A percentile compares a stretch with the other conserved stretches of the same genome.
Conservation (phyloP, 495 filamentous ascomycete species). For the Talaromyces proteolyticus region DNA sequence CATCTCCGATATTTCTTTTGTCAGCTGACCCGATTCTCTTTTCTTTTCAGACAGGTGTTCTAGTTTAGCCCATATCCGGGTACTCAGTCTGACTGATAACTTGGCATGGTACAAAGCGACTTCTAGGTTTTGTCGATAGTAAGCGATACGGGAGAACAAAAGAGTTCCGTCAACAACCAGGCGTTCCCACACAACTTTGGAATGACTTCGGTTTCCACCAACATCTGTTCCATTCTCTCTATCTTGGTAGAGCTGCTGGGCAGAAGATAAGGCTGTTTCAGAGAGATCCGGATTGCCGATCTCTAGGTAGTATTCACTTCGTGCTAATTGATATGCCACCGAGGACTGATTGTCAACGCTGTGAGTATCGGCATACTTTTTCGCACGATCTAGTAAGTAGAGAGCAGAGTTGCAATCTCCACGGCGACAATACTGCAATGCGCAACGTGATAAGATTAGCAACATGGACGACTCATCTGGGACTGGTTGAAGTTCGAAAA, state of each 20-base stretch:
- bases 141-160: slow-evolving; percentile 57
- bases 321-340: slow-evolving; percentile 60
- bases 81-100: slow-evolving; percentile 57
- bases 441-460: slow-evolving; percentile 52
- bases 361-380: slow-evolving; percentile 33
- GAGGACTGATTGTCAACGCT: slow-evolving; percentile 33
- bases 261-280: slow-evolving; percentile 20
- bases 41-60: slow-evolving; percentile 44
- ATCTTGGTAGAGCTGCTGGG: slow-evolving; percentile 29
- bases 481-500: slow-evolving; percentile 44
- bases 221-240: slow-evolving; percentile 24
- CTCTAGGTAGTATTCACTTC: slow-evolving; percentile 67
- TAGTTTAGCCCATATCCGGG: slow-evolving; percentile 64
- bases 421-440: slow-evolving; percentile 66
- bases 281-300: slow-evolving; percentile 59
- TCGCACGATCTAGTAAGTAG: slow-evolving; percentile 54
- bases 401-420: slow-evolving; percentile 75
- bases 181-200: slow-evolving; percentile 38
- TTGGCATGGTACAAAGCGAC: slow-evolving; percentile 63
- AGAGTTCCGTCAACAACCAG: slow-evolving; percentile 46
- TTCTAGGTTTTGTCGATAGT: slow-evolving; percentile 56
- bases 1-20: slow-evolving; percentile 24
- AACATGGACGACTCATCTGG: slow-evolving; percentile 51
- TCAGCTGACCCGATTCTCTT: slow-evolving; percentile 19
- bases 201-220: slow-evolving; percentile 16